A percentile compares a stretch with the other conserved stretches of the same genome.
phyloP scores from a whole-genome alignment of 2,329 filamentous ascomycete species.

The Claviceps cyperi region DNA sequence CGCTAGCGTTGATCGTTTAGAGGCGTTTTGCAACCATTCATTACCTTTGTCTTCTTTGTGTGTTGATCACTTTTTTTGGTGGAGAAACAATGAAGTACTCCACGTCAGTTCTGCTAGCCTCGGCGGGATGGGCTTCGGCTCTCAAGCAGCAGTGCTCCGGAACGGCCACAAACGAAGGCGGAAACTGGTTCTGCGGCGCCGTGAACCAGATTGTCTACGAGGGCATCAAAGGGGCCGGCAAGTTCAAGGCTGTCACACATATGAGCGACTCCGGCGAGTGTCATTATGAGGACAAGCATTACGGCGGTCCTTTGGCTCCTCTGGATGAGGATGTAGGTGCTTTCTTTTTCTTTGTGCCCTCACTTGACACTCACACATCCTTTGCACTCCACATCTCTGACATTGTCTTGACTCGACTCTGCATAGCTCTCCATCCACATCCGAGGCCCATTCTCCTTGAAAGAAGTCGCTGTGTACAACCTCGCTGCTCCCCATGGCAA shows the following conservation, averaged over 20 bases:
- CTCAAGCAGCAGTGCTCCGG: conserved; percentile 22
- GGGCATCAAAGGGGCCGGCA: conserved; percentile 43
- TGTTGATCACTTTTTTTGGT: no score
- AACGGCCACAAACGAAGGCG: conserved; percentile 22
- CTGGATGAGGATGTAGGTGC: conserved; percentile 53
- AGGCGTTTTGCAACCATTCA: not conserved
- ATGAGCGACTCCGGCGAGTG: conserved; percentile 47
- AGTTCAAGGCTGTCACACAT: conserved; percentile 47
- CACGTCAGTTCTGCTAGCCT: conserved; percentile 14
- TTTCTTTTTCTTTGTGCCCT: not conserved
- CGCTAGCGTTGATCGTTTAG: not conserved
- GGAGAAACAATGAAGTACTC: conserved; percentile 17
- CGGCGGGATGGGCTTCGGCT: conserved; percentile 16
- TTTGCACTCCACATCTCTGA: not conserved
- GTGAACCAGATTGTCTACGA: conserved; percentile 55
- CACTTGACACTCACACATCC: no score
- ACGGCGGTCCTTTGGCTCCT: conserved; percentile 48
- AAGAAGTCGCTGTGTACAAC: conserved; percentile 55
- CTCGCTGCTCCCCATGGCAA: conserved; percentile 24
- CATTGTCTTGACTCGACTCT: conserved; percentile 1
- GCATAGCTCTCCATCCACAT: conserved; percentile 64
- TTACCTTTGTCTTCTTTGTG: not conserved
- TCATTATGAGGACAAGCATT: conserved; percentile 33
- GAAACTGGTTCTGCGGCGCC: conserved; percentile 52
- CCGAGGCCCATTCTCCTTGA: conserved; percentile 53